A percentile compares a stretch with the other conserved stretches of the same genome.
These are phyloP conservation scores for Orbilia oligospora DNA, from an alignment of 2,329 filamentous ascomycete genomes.

Conservation along the genomic window DNA sequence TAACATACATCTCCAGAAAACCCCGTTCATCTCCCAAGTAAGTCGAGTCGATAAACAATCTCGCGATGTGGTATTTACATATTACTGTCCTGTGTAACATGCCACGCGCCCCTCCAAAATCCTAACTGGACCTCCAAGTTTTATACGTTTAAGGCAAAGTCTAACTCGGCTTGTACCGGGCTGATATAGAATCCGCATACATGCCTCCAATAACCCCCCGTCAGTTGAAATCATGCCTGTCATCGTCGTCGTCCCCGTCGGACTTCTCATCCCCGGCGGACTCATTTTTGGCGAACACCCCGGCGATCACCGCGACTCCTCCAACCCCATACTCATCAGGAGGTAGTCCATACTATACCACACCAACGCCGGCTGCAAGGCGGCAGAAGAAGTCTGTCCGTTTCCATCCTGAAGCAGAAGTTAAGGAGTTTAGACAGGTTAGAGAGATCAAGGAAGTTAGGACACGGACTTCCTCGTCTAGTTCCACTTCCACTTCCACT, in stretches of 20 bases:
- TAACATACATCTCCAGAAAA: background rate
- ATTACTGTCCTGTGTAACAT: conserved; percentile 6
- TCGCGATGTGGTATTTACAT: background rate
- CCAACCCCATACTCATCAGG: conserved; percentile 53
- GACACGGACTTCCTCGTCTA: conserved; percentile 39
- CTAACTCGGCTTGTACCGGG: background rate
- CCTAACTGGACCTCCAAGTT: background rate
- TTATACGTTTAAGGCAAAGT: background rate
- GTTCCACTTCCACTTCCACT: conserved; percentile 38
- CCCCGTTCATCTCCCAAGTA: conserved; percentile 32
- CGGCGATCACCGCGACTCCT: conserved; percentile 51
- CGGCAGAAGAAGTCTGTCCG: conserved; percentile 58
- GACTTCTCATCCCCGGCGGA: conserved; percentile 60
- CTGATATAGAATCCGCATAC: conserved; percentile 25
- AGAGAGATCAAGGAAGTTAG: conserved; percentile 46
- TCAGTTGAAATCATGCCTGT: conserved; percentile 57
- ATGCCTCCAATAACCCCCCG: conserved; percentile 60
- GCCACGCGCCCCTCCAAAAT: background rate
- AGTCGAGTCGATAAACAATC: conserved; percentile 22
- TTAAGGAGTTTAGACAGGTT: conserved; percentile 57
- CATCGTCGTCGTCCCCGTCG: conserved; percentile 54
- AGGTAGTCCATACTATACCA: conserved; percentile 59
- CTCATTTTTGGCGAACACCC: conserved; percentile 46
- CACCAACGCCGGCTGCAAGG: conserved; percentile 38
- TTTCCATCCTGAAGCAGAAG: conserved; percentile 50